Conservation (phyloP, 2,329 filamentous ascomycete genomes). For the Cladosporium sp. region DNA sequence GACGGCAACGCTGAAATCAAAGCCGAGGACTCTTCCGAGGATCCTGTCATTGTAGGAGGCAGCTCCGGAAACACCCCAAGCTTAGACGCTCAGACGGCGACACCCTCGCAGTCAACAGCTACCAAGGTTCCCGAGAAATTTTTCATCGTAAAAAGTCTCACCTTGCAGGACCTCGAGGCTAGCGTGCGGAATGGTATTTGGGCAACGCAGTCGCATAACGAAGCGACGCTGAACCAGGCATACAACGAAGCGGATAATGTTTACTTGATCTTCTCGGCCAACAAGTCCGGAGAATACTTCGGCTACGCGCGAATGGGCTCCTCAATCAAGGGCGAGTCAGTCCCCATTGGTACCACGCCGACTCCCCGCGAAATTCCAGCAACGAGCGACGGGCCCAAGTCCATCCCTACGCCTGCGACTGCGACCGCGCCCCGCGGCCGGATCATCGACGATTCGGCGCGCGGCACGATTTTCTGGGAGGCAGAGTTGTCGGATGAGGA, state of each 20-base stretch:
- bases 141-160: conserved; percentile 90
- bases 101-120: neutral
- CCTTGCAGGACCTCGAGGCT: conserved; percentile 79
- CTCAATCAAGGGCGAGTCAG: conserved; percentile 57
- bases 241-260: conserved; percentile 78
- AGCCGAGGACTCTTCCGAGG: neutral
- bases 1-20: neutral
- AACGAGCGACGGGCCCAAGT: conserved; percentile 49
- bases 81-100: neutral
- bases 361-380: conserved; percentile 17
- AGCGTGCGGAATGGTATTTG: conserved; percentile 85
- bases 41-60: conserved; percentile 11
- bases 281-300: conserved; percentile 96
- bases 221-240: conserved; percentile 72
- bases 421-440: conserved; percentile 72
- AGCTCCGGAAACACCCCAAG: neutral
- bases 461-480: conserved; percentile 98
- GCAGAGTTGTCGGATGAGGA: conserved; percentile 58
- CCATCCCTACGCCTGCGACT: conserved; percentile 72
- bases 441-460: conserved; percentile 85
- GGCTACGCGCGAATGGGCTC: conserved; percentile 90
- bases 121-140: conserved; percentile 62
- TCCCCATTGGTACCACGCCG: conserved; percentile 4
- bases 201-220: conserved; percentile 93
- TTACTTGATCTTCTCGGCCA: conserved; percentile 90